These are phyloP conservation scores for Fragilaria radians DNA, from an alignment of 108 stramenopile genomes.

Conservation along the genomic window DNA sequence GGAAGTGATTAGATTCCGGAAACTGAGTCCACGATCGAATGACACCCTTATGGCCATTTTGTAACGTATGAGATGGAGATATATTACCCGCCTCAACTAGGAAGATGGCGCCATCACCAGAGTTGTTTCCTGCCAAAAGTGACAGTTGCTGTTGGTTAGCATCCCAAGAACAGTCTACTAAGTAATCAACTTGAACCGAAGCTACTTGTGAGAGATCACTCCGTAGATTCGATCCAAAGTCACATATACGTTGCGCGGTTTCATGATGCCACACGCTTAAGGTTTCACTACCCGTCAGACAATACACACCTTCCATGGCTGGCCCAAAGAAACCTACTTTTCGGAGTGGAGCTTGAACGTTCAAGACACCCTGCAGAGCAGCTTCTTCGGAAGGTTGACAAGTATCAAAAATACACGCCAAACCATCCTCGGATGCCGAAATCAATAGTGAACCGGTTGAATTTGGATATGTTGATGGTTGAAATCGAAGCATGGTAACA, in stretches of 20 bases:
- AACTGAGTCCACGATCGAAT: conserved; percentile 61
- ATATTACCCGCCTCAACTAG: conserved; percentile 51
- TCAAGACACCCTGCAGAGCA: conserved; percentile 57
- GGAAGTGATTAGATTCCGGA: conserved; percentile 24
- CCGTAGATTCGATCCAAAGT: conserved; percentile 33
- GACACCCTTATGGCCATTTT: conserved; percentile 69
- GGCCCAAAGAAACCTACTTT: conserved; percentile 76
- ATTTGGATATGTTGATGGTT: conserved; percentile 9
- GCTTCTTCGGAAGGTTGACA: conserved; percentile 70
- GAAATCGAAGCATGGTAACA: conserved; percentile 66
- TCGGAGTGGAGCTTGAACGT: conserved; percentile 59
- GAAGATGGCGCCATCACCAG: conserved; percentile 65
- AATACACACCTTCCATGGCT: conserved; percentile 49
- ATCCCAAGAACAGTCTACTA: conserved; percentile 72
- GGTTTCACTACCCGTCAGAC: conserved; percentile 77
- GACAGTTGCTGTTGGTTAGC: conserved; percentile 40
- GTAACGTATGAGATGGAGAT: conserved; percentile 18
- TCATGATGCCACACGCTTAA: conserved; percentile 51
- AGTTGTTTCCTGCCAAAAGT: conserved; percentile 55
- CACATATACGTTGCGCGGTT: conserved; percentile 23
- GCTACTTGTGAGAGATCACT: conserved; percentile 6
- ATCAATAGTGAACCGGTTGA: conserved; percentile 38
- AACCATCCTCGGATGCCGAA: conserved; percentile 76
- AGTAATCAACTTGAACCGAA: conserved; percentile 32
- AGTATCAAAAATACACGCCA: conserved; percentile 70